Evolutionary conservation across 1,284 basidiomycete species (phyloP), one percentile per base, ranked within the genome.

Genomic region (Tetrapyrgos nigripes): DNA sequence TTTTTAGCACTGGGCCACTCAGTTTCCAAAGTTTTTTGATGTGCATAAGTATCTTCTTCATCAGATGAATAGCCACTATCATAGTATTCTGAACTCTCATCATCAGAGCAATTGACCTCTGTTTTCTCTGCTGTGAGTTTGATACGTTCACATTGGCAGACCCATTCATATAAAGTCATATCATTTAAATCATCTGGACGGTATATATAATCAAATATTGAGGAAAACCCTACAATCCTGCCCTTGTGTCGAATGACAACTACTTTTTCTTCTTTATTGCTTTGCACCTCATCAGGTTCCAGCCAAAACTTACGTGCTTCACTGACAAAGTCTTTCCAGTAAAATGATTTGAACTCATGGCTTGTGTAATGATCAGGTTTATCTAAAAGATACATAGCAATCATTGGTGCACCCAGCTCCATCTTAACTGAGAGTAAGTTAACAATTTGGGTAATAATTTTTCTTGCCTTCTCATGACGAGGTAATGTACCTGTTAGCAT

Each of bases 351-450:
- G 62, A 73, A 74, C 19, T 53, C 26, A 53, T 73, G 69, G 55
- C 56, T 64, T 1, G 69, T 71, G 50, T 76, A 76, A 31, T 74
- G 71, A 58, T 76, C 73, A 14, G 70, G 69, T 62, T 72, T 62
- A 33, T 65, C 65, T 1, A 75, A 50, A 2, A 75, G 50, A 59
- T 71, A 70, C 47, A 69, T 43, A 44, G 55, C 64, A 11, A 66
- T 66, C 68, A 74, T 71, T 4, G 74, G 74, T 3, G 63, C 61
- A 13, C 74, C 73, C 27, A 74, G 72, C 61, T 76, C 73, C 33
- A 57, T 50, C 50, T 67, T 70, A 14, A 68, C 53, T 29, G 65
- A 68, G 6, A 75, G 44, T 3, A 43, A 47, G 61, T 75, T 75
- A 0, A 71, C 69, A 23, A 73, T 65, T 49, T 74, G 62, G 3